Base-by-base conservation (phyloP, 169 alveolate species). In the Babesia gibsoni region DNA sequence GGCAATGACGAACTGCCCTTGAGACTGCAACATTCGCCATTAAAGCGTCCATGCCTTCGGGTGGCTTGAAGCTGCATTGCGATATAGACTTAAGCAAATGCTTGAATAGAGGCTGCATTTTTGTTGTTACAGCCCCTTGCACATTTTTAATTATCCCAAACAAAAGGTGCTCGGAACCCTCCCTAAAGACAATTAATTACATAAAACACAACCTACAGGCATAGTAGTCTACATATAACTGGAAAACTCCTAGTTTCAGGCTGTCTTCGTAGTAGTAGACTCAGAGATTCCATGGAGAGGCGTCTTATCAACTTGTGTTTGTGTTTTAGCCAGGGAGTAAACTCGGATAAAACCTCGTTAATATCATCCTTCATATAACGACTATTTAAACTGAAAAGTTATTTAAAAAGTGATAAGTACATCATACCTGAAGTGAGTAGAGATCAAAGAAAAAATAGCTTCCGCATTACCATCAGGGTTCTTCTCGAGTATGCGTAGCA, bases 231-330 rank as follows among this genome's bases (percentile, higher is more conserved):
- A 36, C 52, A 23, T 18, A 75, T 4, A 8, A 65, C 32, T 8
- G 41, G 46, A 32, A 37, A 18, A 3, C 50, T 16, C 9, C 18
- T 64, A 7, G 27, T 32, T 1, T 50, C 67, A n/a, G 77, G 25
- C 18, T 59, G 42, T 66, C 84, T 65, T 42, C 80, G 30, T n/a
- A 75, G 64, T 4, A 75, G 45, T 33, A 49, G 29, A 4, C 84
- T 69, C 67, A 75, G 42, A n/a, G 78, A 52, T 16, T 75, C 84
- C 84, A 75, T 75, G 25, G 84, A 61, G n/a, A 75, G 49, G 33
- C 84, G 73, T 9, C 68, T 57, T 0, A 75, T 52, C 49, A 75
- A 56, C 2, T 25, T 32, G 50, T 75, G 42, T 0, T 41, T 52
- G 27, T 54, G 67, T 12, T 43, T 4, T 23, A 75, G 42, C 84